phyloP scores from a whole-genome alignment of 352 stramenopile species.

The Phytophthora europaea region DNA sequence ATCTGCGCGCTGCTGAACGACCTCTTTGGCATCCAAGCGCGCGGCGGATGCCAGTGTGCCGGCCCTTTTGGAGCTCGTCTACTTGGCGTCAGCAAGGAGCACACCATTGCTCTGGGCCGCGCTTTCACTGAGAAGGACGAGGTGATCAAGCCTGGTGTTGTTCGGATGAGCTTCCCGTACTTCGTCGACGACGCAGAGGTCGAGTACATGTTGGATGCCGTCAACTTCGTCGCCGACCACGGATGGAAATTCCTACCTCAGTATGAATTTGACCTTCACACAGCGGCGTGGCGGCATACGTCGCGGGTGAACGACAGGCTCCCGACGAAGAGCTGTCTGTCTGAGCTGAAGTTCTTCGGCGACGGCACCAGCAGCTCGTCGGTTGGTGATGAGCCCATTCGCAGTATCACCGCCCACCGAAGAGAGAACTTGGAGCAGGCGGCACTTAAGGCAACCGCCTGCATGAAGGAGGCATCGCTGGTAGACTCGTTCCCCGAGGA shows the following conservation, averaged over 20 bases:
- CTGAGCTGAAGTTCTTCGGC: slow-evolving; percentile 34
- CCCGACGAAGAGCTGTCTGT: slow-evolving; percentile 25
- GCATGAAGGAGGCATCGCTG: slow-evolving; percentile 37
- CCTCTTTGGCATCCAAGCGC: slow-evolving; percentile 95
- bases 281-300: slow-evolving; percentile 90
- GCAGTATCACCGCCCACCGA: slow-evolving; percentile 30
- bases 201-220: slow-evolving; percentile 93
- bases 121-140: slow-evolving; percentile 92
- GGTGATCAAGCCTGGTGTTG: slow-evolving; percentile 95
- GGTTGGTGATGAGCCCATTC: slow-evolving; percentile 23
- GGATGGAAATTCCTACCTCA: slow-evolving; percentile 94
- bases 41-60: slow-evolving; percentile 84
- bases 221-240: slow-evolving; percentile 94
- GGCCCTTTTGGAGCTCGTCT: slow-evolving; percentile 95
- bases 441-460: slow-evolving; percentile 25
- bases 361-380: slow-evolving; percentile 18
- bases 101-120: slow-evolving; percentile 79
- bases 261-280: slow-evolving; percentile 96
- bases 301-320: slow-evolving; percentile 13
- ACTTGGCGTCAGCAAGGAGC: slow-evolving; percentile 87
- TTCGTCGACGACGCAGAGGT: slow-evolving; percentile 86
- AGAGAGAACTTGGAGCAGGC: slow-evolving; percentile 40
- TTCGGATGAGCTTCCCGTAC: slow-evolving; percentile 94
- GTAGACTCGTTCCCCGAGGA: slow-evolving; percentile 29
- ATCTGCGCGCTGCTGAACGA: slow-evolving; percentile 98